Evolutionary conservation across 2,329 filamentous ascomycete species (phyloP).

Genomic region (Knufia petricola): DNA sequence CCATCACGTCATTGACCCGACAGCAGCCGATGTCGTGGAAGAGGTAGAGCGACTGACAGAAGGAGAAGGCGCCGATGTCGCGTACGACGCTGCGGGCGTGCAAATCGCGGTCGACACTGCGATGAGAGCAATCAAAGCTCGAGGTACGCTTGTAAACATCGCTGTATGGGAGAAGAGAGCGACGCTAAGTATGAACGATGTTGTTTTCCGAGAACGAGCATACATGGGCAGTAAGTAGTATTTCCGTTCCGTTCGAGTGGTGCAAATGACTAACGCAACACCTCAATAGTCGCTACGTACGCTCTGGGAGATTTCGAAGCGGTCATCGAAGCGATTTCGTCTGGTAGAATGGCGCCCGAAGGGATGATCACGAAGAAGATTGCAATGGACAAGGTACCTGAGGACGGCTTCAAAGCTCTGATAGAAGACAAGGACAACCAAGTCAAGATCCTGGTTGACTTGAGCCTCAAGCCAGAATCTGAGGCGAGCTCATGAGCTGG

Average conservation of each 20-base stretch:
- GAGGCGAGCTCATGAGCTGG: background rate
- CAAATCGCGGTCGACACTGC: constrained; percentile 42
- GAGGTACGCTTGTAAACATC: constrained; percentile 46
- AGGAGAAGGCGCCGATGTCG: constrained; percentile 41
- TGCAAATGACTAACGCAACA: background rate
- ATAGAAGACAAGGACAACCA: constrained; percentile 52
- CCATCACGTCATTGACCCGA: constrained; percentile 43
- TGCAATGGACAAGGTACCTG: constrained; percentile 44
- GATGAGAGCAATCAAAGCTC: constrained; percentile 39
- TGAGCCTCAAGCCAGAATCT: background rate
- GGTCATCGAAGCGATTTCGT: constrained; percentile 34
- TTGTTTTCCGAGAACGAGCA: constrained; percentile 44
- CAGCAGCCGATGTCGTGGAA: constrained; percentile 38
- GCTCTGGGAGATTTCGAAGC: constrained; percentile 41
- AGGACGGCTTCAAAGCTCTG: constrained; percentile 48
- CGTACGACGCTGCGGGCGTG: constrained; percentile 46
- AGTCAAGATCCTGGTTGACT: constrained; percentile 50
- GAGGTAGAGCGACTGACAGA: constrained; percentile 27
- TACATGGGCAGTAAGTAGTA: constrained; percentile 37
- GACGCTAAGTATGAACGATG: constrained; percentile 40
- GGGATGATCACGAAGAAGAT: constrained; percentile 54
- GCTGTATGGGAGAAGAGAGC: constrained; percentile 48
- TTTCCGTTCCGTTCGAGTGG: background rate
- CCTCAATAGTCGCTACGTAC: constrained; percentile 25
- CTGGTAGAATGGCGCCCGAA: constrained; percentile 22